These are phyloP conservation scores for Hanseniaspora vineae DNA, from an alignment of 805 yeast species.

Conservation along the genomic window DNA sequence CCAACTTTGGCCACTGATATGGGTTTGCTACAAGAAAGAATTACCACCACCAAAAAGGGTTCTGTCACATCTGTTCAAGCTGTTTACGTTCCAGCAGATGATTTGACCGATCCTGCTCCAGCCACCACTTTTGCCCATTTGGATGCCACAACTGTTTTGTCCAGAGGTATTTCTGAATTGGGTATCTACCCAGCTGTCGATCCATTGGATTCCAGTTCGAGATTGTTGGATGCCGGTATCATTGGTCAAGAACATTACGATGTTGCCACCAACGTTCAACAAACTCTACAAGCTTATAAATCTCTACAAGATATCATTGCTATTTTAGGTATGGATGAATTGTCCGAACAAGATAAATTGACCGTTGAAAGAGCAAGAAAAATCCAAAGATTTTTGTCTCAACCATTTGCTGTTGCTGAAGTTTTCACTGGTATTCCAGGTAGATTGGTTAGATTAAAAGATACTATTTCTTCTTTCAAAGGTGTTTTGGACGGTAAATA, in stretches of 20 bases:
- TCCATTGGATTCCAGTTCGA: conserved; percentile 98
- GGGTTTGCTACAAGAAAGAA: conserved; percentile 99
- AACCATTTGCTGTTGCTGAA: conserved; percentile 99
- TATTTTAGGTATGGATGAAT: conserved; percentile 99
- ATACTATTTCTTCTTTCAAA: conserved; percentile 88
- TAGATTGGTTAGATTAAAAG: conserved; percentile 92
- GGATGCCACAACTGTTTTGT: conserved; percentile 99
- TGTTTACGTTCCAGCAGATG: conserved; percentile 99
- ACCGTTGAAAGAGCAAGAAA: conserved; percentile 99
- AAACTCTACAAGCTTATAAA: conserved; percentile 98
- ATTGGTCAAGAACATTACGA: conserved; percentile 99
- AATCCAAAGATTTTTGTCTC: conserved; percentile 99
- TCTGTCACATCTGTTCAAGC: conserved; percentile 99
- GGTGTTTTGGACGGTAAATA: conserved; percentile 97
- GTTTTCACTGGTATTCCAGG: conserved; percentile 99
- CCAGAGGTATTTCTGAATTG: conserved; percentile 98
- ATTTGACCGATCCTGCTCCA: conserved; percentile 99
- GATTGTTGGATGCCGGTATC: conserved; percentile 93
- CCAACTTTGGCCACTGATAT: conserved; percentile 99
- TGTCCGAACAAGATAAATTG: conserved; percentile 95
- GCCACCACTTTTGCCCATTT: conserved; percentile 99
- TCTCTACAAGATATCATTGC: conserved; percentile 99
- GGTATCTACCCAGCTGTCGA: conserved; percentile 99
- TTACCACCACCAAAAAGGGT: conserved; percentile 99
- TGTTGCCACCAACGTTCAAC: conserved; percentile 90